Percentiles rank a stretch among this genome's conserved stretches.
Evolutionary conservation across 2,329 filamentous ascomycete species (phyloP).

Genomic region (Aspergillus alliaceus): DNA sequence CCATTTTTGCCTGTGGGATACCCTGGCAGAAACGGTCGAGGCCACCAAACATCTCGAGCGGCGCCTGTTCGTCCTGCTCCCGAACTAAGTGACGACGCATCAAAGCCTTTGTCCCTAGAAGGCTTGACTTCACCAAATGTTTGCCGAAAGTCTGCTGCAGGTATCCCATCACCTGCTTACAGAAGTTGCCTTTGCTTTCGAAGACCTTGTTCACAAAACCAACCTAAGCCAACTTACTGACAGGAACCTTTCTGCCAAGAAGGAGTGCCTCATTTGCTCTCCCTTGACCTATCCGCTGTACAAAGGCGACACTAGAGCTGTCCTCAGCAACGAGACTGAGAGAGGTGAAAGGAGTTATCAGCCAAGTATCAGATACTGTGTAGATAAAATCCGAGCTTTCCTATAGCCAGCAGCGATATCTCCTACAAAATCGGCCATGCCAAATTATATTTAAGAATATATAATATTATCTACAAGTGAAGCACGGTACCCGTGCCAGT

Average conservation of each 20-base stretch:
- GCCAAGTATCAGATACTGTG: constrained; percentile 67
- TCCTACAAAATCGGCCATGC: too few species aligned
- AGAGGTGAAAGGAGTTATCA: constrained; percentile 78
- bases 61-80: not conserved
- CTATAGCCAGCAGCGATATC: too few species aligned
- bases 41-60: not conserved
- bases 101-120: constrained; percentile 2
- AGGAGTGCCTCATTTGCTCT: constrained; percentile 81
- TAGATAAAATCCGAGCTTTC: constrained; percentile 89
- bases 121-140: not conserved
- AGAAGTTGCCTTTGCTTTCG: not conserved
- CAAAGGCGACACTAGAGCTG: constrained; percentile 68
- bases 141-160: not conserved
- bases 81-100: not conserved
- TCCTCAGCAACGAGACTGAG: constrained; percentile 80
- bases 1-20: constrained; percentile 2
- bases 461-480: too few species aligned
- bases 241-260: constrained; percentile 69
- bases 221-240: constrained; percentile 63
- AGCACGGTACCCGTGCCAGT: too few species aligned
- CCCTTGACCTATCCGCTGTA: constrained; percentile 59
- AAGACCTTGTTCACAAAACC: constrained; percentile 74
- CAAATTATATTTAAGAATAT: too few species aligned
- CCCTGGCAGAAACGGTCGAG: not conserved
- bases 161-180: not conserved